Conservation (phyloP, 2,329 filamentous ascomycete genomes). For the Botrytis tulipae region DNA sequence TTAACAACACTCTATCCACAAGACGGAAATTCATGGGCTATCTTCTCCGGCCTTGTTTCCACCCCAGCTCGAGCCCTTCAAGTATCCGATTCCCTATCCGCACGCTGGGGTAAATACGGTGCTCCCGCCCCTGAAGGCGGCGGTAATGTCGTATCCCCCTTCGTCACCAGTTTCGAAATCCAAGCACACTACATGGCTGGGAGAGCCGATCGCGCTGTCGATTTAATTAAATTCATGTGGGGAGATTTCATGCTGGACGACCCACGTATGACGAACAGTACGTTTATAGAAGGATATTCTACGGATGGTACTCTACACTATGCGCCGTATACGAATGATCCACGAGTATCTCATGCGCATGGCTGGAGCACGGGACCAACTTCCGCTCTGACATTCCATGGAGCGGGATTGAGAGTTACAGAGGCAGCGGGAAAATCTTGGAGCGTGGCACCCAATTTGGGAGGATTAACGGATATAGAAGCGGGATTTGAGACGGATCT, state of each 20-base stretch:
- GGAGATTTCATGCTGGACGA: conserved; percentile 58
- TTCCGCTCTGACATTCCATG: conserved; percentile 45
- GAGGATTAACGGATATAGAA: conserved; percentile 42
- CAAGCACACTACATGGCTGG: conserved; percentile 53
- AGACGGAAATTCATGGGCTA: conserved; percentile 57
- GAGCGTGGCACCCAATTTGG: conserved; percentile 43
- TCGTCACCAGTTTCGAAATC: conserved; percentile 58
- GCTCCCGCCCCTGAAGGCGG: conserved; percentile 55
- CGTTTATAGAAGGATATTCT: conserved; percentile 59
- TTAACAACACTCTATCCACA: conserved; percentile 55
- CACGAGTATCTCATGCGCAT: conserved; percentile 49
- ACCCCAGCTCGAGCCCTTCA: conserved; percentile 41
- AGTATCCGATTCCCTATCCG: conserved; percentile 32
- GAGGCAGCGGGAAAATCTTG: conserved; percentile 41
- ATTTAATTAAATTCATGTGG: conserved; percentile 56
- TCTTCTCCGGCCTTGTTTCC: conserved; percentile 38
- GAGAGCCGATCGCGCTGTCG: conserved; percentile 50
- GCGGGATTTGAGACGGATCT: conserved; percentile 44
- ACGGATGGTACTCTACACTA: conserved; percentile 54
- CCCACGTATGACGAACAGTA: conserved; percentile 56
- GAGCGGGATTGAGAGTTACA: conserved; percentile 45
- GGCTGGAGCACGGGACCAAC: conserved; percentile 52
- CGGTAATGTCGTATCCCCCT: conserved; percentile 54
- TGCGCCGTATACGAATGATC: conserved; percentile 41
- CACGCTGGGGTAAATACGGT: conserved; percentile 53